A percentile compares a stretch with the other conserved stretches of the same genome.
Conservation (phyloP, 345 rosid species). For the Dimocarpus longan region DNA sequence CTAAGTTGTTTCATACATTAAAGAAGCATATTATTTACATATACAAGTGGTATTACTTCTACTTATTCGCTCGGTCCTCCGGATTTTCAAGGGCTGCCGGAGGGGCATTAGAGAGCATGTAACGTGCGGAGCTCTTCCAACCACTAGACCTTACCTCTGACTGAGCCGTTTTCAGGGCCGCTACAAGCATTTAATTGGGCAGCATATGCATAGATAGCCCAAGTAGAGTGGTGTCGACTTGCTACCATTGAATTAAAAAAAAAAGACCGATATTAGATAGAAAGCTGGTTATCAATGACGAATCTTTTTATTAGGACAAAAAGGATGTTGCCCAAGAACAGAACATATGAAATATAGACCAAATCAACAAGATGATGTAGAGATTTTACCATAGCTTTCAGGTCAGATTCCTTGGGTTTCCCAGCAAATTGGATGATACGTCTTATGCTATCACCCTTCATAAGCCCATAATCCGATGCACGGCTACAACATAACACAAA, state of each 20-base stretch:
- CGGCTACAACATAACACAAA: constrained; percentile 46
- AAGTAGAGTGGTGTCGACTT: constrained; percentile 73
- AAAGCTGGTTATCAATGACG: neutral
- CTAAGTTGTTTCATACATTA: constrained; percentile 7
- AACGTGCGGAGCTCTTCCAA: too few relatives aligned
- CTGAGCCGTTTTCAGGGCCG: too few relatives aligned
- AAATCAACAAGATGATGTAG: neutral
- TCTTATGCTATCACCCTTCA: constrained; percentile 67
- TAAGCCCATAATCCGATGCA: constrained; percentile 82
- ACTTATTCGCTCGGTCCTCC: neutral
- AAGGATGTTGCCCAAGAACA: neutral
- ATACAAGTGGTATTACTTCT: neutral
- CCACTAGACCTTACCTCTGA: too few relatives aligned
- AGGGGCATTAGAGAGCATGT: too few relatives aligned
- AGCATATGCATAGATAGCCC: constrained; percentile 64
- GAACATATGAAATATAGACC: neutral
- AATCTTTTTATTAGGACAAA: neutral
- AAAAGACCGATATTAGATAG: constrained; percentile 12
- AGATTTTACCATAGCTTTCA: constrained; percentile 64
- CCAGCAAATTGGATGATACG: constrained; percentile 67
- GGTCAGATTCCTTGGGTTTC: constrained; percentile 71
- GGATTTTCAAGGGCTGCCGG: too few relatives aligned
- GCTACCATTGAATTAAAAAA: constrained; percentile 37
- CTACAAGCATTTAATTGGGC: neutral
- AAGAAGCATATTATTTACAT: constrained; percentile 20